These are phyloP conservation scores for Tolypocladium ophioglossoides DNA, from an alignment of 2,329 filamentous ascomycete species.

Conservation along the genomic window DNA sequence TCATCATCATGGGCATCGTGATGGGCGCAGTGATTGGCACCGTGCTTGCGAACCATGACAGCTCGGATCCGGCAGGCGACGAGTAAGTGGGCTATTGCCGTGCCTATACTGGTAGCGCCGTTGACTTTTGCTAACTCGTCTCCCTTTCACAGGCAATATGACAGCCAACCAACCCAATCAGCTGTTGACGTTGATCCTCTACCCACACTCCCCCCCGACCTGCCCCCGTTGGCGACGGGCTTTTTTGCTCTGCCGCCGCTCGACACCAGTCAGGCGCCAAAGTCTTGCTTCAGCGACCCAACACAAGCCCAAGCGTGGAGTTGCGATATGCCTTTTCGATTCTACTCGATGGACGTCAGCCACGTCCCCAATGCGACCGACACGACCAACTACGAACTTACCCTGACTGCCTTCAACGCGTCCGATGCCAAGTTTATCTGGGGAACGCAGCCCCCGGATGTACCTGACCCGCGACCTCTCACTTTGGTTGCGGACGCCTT, in stretches of 20 bases:
- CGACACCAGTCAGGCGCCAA: slow-evolving; percentile 35
- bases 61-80: slow-evolving; percentile 5
- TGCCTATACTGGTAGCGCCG: background rate
- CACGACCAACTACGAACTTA: slow-evolving; percentile 29
- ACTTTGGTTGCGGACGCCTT: slow-evolving; percentile 41
- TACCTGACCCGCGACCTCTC: slow-evolving; percentile 27
- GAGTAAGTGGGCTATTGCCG: slow-evolving; percentile 11
- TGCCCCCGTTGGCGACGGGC: slow-evolving; percentile 44
- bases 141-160: slow-evolving; percentile 7
- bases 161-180: slow-evolving; percentile 23
- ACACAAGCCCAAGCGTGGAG: slow-evolving; percentile 50
- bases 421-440: slow-evolving; percentile 33
- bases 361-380: slow-evolving; percentile 13
- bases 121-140: background rate
- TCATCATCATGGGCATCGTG: slow-evolving; percentile 43
- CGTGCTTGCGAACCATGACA: slow-evolving; percentile 8
- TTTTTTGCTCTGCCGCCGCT: slow-evolving; percentile 45
- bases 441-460: slow-evolving; percentile 41
- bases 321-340: slow-evolving; percentile 41
- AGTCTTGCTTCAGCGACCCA: slow-evolving; percentile 46
- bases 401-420: slow-evolving; percentile 25
- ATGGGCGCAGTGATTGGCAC: slow-evolving; percentile 40
- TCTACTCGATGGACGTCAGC: slow-evolving; percentile 32
- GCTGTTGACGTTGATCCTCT: slow-evolving; percentile 40
- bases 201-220: slow-evolving; percentile 34